Conservation (phyloP, 1,284 basidiomycete genomes). For the Rhodotorula glutinis region DNA sequence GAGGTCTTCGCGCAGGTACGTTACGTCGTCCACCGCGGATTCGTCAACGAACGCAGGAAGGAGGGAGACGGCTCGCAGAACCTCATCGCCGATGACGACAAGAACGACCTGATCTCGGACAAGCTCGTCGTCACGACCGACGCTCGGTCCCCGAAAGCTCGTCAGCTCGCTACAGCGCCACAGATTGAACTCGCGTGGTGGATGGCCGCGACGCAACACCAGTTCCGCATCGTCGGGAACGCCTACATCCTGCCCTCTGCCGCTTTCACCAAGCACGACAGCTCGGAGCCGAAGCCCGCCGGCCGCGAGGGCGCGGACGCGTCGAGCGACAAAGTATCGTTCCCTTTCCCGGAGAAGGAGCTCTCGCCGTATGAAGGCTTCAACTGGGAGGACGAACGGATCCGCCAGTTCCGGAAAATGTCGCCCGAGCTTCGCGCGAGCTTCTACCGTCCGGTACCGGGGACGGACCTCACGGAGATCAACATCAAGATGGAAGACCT, state of each 20-base stretch:
- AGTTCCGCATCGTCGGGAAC: constrained; percentile 47
- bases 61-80: constrained; percentile 38
- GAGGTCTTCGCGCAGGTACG: constrained; percentile 34
- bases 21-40: constrained; percentile 49
- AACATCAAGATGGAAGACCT: constrained; percentile 40
- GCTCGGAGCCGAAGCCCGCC: background rate
- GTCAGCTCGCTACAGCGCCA: constrained; percentile 42
- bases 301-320: background rate
- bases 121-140: constrained; percentile 49
- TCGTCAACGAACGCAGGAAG: constrained; percentile 47
- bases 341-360: constrained; percentile 23
- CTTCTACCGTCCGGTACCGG: constrained; percentile 48
- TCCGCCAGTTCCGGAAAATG: constrained; percentile 48
- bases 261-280: constrained; percentile 9
- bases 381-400: constrained; percentile 48
- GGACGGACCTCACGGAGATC: constrained; percentile 36
- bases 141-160: constrained; percentile 47
- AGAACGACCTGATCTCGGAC: constrained; percentile 42
- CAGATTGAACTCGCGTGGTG: constrained; percentile 49
- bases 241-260: constrained; percentile 46
- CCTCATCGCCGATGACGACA: constrained; percentile 40
- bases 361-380: constrained; percentile 40
- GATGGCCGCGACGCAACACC: constrained; percentile 45
- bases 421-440: constrained; percentile 47
- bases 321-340: background rate